Base-by-base conservation (phyloP, 192 early-diverging fungal species). In the Coemansia sp. region DNA sequence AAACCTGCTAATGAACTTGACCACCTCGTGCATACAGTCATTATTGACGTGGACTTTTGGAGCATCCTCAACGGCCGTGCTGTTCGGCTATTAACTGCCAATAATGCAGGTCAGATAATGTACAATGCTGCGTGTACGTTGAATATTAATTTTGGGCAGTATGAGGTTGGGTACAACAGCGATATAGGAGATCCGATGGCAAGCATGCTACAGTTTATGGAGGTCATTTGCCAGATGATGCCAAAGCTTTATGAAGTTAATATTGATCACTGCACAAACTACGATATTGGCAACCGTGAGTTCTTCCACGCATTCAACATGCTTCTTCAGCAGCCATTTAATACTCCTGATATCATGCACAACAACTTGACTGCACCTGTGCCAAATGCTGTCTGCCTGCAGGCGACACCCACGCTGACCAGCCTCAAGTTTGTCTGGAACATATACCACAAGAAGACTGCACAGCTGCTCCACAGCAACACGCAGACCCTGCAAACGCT, bases 61-160 rank as follows among this genome's bases (percentile, higher is more conserved):
- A 65, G 62, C 21, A 52, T 65, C 3, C 16, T 65, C 18, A 57
- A 44, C 19, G 55, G 62, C 21, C 33, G 55, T 16, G 35, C 55
- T 2, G 6, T 22, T 32, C 29, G 21, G 1, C 4, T 57, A 4
- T 19, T 65, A 3, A 22, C 4, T 0, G 3, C 10, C 7, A 19
- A 55, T n/a, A 5, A 42, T 32, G 31, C 6, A 2, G 27, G 25
- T 18, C 4, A 10, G 7, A 2, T 52, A 48, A 23, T 29, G 18
- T 30, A 51, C n/a, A 32, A 35, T 8, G 21, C 28, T 3, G 59
- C 59, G 5, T 33, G 18, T 25, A 53, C 38, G 1, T 38, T 61
- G 1, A 28, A 18, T 19, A 6, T 61, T 2, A 30, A 14, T 6
- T 53, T 61, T 43, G 35, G 32, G 4, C 59, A 61, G 4, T 23